phyloP scores from a whole-genome alignment of 2,329 filamentous ascomycete genomes.

The Hypoxylon sp. region DNA sequence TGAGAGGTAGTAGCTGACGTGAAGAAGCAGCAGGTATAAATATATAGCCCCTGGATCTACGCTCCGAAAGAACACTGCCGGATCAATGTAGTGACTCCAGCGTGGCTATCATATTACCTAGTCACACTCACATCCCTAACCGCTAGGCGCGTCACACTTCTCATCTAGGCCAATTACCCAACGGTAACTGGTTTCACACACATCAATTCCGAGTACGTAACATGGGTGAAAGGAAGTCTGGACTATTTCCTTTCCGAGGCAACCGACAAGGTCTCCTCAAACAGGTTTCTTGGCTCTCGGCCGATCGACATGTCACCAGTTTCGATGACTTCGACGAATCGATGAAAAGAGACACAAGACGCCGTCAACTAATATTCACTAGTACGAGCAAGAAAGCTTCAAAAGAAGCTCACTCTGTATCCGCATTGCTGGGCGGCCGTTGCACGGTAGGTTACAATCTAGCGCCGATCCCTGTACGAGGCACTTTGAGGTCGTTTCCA shows the following conservation, averaged over 20 bases:
- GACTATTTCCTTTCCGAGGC: constrained; percentile 34
- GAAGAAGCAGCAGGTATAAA: constrained; percentile 19
- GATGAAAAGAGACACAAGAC: constrained; percentile 11
- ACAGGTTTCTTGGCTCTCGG: constrained; percentile 26
- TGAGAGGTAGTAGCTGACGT: constrained; percentile 2
- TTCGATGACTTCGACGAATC: constrained; percentile 10
- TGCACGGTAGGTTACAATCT: constrained; percentile 33
- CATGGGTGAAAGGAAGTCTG: constrained; percentile 23
- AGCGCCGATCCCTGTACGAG: constrained; percentile 40
- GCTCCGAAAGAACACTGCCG: constrained; percentile 8
- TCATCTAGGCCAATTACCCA: constrained; percentile 28
- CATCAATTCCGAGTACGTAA: constrained; percentile 16
- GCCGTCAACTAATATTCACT: constrained; percentile 19
- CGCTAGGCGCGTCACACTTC: constrained; percentile 14
- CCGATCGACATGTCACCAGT: constrained; percentile 32
- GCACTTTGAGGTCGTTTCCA: constrained; percentile 44
- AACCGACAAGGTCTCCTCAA: constrained; percentile 16
- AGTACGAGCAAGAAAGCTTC: constrained; percentile 24
- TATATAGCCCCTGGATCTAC: constrained; percentile 12
- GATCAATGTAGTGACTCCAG: constrained; percentile 15
- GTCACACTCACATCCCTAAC: constrained; percentile 28
- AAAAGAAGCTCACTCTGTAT: constrained; percentile 17
- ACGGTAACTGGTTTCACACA: constrained; percentile 20
- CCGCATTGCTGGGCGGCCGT: constrained; percentile 28
- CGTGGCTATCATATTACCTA: constrained; percentile 22